phyloP scores from a whole-genome alignment of 805 yeast genomes.

The Kluyveromyces dobzhanskii region DNA sequence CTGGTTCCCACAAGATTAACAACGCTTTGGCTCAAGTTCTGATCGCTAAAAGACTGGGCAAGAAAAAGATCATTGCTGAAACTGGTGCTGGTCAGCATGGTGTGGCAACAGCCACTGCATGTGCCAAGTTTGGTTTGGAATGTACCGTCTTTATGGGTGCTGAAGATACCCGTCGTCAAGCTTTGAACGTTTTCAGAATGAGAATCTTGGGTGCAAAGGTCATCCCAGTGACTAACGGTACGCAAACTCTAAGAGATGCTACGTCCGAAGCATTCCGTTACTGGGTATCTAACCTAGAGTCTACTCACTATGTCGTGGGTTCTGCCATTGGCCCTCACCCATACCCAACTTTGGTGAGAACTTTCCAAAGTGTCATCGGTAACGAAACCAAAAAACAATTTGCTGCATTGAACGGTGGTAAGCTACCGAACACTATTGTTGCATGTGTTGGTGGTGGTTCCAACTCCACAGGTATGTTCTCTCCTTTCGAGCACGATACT shows the following conservation, averaged over 20 bases:
- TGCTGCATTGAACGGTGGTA: conserved; percentile 66
- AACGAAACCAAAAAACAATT: conserved; percentile 90
- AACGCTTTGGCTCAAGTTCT: conserved; percentile 78
- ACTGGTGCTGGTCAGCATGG: conserved; percentile 95
- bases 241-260: conserved; percentile 94
- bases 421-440: conserved; percentile 85
- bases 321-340: conserved; percentile 99
- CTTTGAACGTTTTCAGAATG: conserved; percentile 96
- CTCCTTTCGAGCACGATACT: conserved; percentile 79
- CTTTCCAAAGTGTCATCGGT: conserved; percentile 97
- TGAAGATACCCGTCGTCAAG: conserved; percentile 97
- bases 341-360: conserved; percentile 94
- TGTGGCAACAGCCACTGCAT: conserved; percentile 88
- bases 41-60: conserved; percentile 72
- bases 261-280: conserved; percentile 92
- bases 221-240: conserved; percentile 88
- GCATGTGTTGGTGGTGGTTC: conserved; percentile 99
- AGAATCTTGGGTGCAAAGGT: conserved; percentile 93
- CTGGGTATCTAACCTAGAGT: conserved; percentile 84
- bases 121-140: conserved; percentile 85
- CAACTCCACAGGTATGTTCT: conserved; percentile 91
- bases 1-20: conserved; percentile 83
- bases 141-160: conserved; percentile 99
- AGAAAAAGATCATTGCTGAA: conserved; percentile 72
- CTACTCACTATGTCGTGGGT: conserved; percentile 94